Conservation (phyloP, 2,329 filamentous ascomycete species). For the Apiospora kogelbergensis region DNA sequence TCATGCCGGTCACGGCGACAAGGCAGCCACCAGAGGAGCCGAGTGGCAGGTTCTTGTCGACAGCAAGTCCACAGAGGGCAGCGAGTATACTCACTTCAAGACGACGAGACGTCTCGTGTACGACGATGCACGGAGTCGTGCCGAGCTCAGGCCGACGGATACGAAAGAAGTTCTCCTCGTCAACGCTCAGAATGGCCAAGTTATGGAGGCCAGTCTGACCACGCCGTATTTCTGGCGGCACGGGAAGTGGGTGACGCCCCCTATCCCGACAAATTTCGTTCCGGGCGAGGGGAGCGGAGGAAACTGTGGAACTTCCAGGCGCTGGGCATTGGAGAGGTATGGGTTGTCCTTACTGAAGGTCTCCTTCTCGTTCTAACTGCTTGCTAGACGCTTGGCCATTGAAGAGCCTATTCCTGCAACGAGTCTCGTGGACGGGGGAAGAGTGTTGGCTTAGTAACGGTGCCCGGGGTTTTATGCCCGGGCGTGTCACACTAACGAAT, state of each 20-base stretch:
- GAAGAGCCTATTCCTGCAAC: conserved; percentile 62
- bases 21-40: conserved; percentile 25
- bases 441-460: conserved; percentile 88
- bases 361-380: conserved; percentile 15
- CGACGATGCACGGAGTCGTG: conserved; percentile 64
- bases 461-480: conserved; percentile 72
- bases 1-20: not conserved
- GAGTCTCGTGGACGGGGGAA: conserved; percentile 70
- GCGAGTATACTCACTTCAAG: conserved; percentile 80
- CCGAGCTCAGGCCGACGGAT: conserved; percentile 50
- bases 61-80: conserved; percentile 37
- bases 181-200: conserved; percentile 55
- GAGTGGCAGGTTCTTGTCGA: conserved; percentile 48
- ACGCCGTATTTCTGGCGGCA: conserved; percentile 78
- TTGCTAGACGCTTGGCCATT: conserved; percentile 54
- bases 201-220: conserved; percentile 86
- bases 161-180: conserved; percentile 74
- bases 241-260: conserved; percentile 78
- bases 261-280: conserved; percentile 46
- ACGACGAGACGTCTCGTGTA: conserved; percentile 77
- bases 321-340: conserved; percentile 76
- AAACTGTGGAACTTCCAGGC: conserved; percentile 76
- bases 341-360: conserved; percentile 17
- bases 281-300: conserved; percentile 62
- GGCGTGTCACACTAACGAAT: conserved; percentile 25